Evolutionary conservation across 108 stramenopile species (phyloP).

Genomic region (Epithemia pelagica): DNA sequence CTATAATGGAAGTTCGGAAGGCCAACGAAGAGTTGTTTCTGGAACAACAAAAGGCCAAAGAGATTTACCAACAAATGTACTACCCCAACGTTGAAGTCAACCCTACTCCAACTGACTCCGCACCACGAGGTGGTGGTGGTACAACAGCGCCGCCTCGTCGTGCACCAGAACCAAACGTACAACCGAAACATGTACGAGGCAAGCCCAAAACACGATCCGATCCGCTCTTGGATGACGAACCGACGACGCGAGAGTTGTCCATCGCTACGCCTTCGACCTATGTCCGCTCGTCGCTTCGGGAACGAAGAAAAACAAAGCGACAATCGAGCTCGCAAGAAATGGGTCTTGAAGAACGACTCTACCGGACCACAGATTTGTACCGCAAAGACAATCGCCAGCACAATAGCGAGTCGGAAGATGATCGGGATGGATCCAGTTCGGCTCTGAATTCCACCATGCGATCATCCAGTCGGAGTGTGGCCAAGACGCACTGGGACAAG

Average conservation of each 20-base stretch:
- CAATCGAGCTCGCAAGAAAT: background rate
- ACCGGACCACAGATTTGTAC: background rate
- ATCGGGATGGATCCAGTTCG: background rate
- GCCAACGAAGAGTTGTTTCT: slow-evolving; percentile 49
- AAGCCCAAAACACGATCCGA: background rate
- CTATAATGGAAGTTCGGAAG: slow-evolving; percentile 37
- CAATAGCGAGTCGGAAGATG: background rate
- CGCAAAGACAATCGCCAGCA: background rate
- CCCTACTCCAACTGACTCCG: background rate
- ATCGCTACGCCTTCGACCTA: background rate
- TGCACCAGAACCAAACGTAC: background rate
- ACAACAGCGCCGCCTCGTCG: background rate
- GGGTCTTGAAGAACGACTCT: background rate
- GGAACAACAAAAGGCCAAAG: slow-evolving; percentile 32
- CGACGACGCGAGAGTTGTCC: too few relatives aligned
- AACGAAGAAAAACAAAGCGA: slow-evolving; percentile 4
- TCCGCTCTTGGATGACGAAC: background rate
- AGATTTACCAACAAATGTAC: background rate
- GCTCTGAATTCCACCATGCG: background rate
- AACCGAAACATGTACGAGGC: background rate
- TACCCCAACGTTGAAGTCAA: background rate
- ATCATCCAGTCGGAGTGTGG: background rate
- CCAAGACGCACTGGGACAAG: background rate
- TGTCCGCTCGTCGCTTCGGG: too few relatives aligned
- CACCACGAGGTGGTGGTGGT: too few relatives aligned